A percentile compares a stretch with the other conserved stretches of the same genome.
These are phyloP conservation scores for Dendrothele bispora DNA, from an alignment of 768 basidiomycete species.

Conservation along the genomic window DNA sequence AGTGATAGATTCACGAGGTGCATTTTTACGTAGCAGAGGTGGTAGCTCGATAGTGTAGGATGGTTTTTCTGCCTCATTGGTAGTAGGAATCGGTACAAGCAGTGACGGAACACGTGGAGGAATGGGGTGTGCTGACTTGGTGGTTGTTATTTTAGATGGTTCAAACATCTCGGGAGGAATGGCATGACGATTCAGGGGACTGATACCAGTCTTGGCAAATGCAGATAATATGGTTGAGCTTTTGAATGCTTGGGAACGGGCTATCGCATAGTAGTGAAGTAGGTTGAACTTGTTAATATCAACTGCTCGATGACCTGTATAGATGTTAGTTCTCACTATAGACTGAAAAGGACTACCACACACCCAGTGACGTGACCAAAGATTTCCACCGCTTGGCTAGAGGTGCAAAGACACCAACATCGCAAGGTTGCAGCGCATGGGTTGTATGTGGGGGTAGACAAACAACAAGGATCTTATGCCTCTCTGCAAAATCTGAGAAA, in stretches of 20 bases:
- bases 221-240: conserved; percentile 25
- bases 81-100: not conserved
- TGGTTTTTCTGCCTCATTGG: not conserved
- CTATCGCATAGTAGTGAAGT: conserved; percentile 21
- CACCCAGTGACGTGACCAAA: conserved; percentile 11
- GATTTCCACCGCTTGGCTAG: conserved; percentile 29
- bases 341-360: not conserved
- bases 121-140: conserved; percentile 22
- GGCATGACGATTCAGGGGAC: conserved; percentile 22
- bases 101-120: conserved; percentile 14
- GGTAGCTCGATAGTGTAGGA: not conserved
- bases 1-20: conserved; percentile 7
- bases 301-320: conserved; percentile 7
- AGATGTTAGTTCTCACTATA: not conserved
- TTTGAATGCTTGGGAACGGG: conserved; percentile 22
- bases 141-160: conserved; percentile 23
- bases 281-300: conserved; percentile 29
- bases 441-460: conserved; percentile 21
- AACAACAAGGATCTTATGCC: conserved; percentile 14
- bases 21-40: not conserved
- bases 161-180: conserved; percentile 21
- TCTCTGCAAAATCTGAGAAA: conserved; percentile 12
- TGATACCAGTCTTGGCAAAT: conserved; percentile 30
- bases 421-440: conserved; percentile 10
- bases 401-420: conserved; percentile 34